Evolutionary conservation across 140 eudicot species (phyloP).

Genomic region (Ambrosia hybrid): DNA sequence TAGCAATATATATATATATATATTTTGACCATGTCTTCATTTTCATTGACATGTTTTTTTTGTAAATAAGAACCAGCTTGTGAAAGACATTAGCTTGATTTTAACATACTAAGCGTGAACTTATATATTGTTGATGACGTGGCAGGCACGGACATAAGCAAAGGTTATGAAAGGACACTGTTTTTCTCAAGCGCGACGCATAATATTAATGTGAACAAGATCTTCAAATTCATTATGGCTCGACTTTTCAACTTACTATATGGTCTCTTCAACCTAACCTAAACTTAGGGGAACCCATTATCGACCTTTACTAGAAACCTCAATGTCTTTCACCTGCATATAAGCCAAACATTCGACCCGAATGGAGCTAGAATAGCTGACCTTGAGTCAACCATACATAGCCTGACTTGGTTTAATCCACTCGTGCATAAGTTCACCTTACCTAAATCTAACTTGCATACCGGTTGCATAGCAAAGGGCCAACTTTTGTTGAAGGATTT

Average conservation of each 20-base stretch:
- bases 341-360: slow-evolving; percentile 14
- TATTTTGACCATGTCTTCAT: neutral
- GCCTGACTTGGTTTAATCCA: slow-evolving; percentile 14
- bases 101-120: too few relatives aligned
- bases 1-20: neutral
- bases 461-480: slow-evolving; percentile 16
- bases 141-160: slow-evolving; percentile 90
- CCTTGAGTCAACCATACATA: neutral
- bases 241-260: slow-evolving; percentile 75
- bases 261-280: slow-evolving; percentile 83
- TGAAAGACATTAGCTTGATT: neutral
- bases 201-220: slow-evolving; percentile 92
- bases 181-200: slow-evolving; percentile 91
- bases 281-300: slow-evolving; percentile 85
- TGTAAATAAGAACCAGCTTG: neutral
- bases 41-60: neutral
- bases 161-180: slow-evolving; percentile 79
- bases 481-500: neutral
- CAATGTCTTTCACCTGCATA: slow-evolving; percentile 25
- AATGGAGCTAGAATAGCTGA: slow-evolving; percentile 20
- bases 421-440: slow-evolving; percentile 5
- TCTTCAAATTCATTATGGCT: slow-evolving; percentile 86
- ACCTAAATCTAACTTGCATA: slow-evolving; percentile 22
- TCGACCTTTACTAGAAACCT: slow-evolving; percentile 55
- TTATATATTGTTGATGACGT: neutral